Evolutionary conservation across 2,329 filamentous ascomycete genomes (phyloP).

Genomic region (Alternaria sp.): DNA sequence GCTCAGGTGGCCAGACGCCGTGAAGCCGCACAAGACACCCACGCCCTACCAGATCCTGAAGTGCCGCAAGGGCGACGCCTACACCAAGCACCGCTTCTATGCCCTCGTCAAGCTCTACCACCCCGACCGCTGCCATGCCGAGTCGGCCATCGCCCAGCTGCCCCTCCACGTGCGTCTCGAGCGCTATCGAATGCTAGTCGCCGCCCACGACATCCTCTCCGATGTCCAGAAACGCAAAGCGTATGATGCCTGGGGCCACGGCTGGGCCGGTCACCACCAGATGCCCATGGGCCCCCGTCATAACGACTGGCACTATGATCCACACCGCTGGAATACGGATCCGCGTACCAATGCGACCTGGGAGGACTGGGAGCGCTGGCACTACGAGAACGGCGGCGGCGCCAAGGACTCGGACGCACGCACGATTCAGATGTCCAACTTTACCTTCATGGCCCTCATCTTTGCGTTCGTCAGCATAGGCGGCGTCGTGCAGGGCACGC

Average conservation of each 20-base stretch:
- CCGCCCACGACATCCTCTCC: slow-evolving; percentile 86
- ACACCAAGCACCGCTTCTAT: slow-evolving; percentile 85
- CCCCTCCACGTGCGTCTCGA: slow-evolving; percentile 74
- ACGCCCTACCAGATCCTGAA: slow-evolving; percentile 92
- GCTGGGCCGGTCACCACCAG: slow-evolving; percentile 66
- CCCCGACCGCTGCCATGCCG: slow-evolving; percentile 68
- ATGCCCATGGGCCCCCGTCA: slow-evolving; percentile 26
- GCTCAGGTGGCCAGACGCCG: slow-evolving; percentile 41
- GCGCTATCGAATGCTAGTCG: slow-evolving; percentile 86
- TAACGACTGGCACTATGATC: slow-evolving; percentile 35
- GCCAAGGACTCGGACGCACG: slow-evolving; percentile 48
- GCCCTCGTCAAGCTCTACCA: slow-evolving; percentile 96
- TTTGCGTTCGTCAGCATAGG: slow-evolving; percentile 72
- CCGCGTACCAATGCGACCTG: slow-evolving; percentile 83
- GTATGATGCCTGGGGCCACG: slow-evolving; percentile 82
- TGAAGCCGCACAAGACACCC: slow-evolving; percentile 56
- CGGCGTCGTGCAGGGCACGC: slow-evolving; percentile 73
- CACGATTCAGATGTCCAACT: slow-evolving; percentile 76
- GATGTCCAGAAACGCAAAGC: slow-evolving; percentile 77
- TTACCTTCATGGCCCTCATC: slow-evolving; percentile 76
- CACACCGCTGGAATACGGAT: slow-evolving; percentile 46
- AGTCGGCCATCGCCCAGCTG: slow-evolving; percentile 51
- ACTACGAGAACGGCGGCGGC: slow-evolving; percentile 35
- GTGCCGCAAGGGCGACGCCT: slow-evolving; percentile 66
- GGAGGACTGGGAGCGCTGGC: slow-evolving; percentile 88